Evolutionary conservation across 2,329 filamentous ascomycete species (phyloP).

Genomic region (Colletotrichum kahawae): DNA sequence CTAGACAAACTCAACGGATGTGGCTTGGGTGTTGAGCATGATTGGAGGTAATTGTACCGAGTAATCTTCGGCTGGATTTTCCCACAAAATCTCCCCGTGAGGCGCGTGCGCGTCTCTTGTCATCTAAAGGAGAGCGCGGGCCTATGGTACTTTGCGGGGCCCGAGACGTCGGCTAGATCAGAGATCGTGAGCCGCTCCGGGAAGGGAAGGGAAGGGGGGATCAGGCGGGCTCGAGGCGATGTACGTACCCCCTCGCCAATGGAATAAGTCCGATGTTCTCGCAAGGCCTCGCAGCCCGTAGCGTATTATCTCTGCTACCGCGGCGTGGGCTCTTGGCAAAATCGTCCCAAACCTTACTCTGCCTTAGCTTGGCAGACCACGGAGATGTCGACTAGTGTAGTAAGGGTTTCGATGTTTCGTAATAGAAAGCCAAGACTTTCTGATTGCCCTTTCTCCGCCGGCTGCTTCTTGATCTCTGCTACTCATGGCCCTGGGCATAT

Average conservation of each 20-base stretch:
- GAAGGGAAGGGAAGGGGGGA: background rate
- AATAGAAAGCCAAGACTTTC: background rate
- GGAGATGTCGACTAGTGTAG: conserved; percentile 18
- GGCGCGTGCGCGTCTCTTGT: background rate
- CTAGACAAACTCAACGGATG: background rate
- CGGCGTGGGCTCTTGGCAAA: background rate
- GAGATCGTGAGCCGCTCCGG: conserved; percentile 20
- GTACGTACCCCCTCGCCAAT: background rate
- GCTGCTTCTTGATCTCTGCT: background rate
- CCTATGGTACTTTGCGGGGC: conserved; percentile 10
- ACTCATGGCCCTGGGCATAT: background rate
- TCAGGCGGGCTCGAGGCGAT: background rate
- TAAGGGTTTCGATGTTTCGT: conserved; percentile 19
- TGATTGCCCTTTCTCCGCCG: conserved; percentile 8
- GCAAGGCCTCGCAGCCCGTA: background rate
- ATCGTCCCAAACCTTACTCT: background rate
- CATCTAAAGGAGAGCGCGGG: background rate
- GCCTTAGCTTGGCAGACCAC: background rate
- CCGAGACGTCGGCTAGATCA: conserved; percentile 19
- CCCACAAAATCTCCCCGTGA: background rate
- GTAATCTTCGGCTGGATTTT: background rate
- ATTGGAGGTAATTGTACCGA: background rate
- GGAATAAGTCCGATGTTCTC: background rate
- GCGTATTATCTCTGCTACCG: background rate
- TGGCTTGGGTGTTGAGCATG: background rate